Evolutionary conservation across 805 yeast genomes (phyloP).

Genomic region (Ogataea ganodermae): DNA sequence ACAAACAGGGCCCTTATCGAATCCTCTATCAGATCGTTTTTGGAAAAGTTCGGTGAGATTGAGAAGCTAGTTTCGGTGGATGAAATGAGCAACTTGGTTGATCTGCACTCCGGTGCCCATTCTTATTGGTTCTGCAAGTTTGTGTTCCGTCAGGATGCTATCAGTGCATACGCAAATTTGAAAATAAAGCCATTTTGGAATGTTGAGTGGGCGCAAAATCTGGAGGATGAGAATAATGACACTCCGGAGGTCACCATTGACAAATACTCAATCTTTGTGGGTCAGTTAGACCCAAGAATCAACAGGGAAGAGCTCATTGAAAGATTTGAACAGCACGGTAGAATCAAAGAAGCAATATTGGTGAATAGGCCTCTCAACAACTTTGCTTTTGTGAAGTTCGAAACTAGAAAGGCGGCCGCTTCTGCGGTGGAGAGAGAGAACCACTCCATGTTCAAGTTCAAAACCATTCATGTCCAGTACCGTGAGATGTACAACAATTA

Average conservation of each 20-base stretch:
- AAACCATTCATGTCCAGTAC: constrained; percentile 84
- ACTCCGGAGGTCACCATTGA: constrained; percentile 55
- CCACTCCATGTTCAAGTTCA: constrained; percentile 70
- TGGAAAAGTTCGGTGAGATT: constrained; percentile 68
- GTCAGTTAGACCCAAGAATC: constrained; percentile 61
- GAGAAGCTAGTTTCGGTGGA: constrained; percentile 59
- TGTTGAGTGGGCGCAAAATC: constrained; percentile 86
- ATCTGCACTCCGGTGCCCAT: constrained; percentile 20
- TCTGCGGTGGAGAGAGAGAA: constrained; percentile 85
- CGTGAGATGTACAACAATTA: constrained; percentile 55
- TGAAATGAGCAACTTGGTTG: constrained; percentile 32
- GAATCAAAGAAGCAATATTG: constrained; percentile 55
- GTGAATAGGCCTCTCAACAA: constrained; percentile 52
- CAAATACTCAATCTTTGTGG: constrained; percentile 73
- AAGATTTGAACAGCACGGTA: constrained; percentile 70
- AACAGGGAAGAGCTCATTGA: constrained; percentile 55
- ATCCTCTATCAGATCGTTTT: constrained; percentile 38
- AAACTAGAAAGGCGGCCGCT: constrained; percentile 73
- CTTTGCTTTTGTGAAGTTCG: constrained; percentile 75
- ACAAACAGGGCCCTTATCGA: constrained; percentile 29
- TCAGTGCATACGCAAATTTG: constrained; percentile 74
- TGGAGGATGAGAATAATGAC: constrained; percentile 49
- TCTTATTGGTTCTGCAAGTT: constrained; percentile 71
- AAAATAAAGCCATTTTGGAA: constrained; percentile 54
- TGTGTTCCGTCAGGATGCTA: constrained; percentile 84